Evolutionary conservation across 257 asterid genomes (phyloP).

Genomic region (Plantago elongata): DNA sequence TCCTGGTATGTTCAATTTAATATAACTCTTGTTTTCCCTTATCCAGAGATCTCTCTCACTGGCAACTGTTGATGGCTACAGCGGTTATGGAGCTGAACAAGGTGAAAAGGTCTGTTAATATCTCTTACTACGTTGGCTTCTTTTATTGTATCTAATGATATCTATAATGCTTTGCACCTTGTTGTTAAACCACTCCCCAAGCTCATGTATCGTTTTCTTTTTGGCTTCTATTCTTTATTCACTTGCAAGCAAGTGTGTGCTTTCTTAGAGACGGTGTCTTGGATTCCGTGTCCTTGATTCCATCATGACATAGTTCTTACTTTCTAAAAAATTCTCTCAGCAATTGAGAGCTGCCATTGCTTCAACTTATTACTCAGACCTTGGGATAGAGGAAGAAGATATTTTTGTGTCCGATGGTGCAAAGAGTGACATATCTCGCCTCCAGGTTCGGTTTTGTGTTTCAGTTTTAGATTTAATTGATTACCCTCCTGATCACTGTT

Average conservation of each 20-base stretch:
- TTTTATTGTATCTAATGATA: background rate
- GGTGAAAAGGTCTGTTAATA: conserved; percentile 46
- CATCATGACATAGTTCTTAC: background rate
- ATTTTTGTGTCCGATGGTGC: conserved; percentile 98
- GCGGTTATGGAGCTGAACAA: conserved; percentile 81
- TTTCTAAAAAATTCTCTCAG: conserved; percentile 36
- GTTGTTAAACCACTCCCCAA: background rate
- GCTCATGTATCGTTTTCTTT: background rate
- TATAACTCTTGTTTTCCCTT: conserved; percentile 11
- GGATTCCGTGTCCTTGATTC: conserved; percentile 1
- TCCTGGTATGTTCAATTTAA: conserved; percentile 11
- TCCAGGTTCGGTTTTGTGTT: conserved; percentile 52
- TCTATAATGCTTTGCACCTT: background rate
- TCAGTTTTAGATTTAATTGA: background rate
- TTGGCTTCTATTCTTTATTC: conserved; percentile 17
- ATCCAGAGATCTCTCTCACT: conserved; percentile 67
- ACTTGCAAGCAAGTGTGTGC: conserved; percentile 1
- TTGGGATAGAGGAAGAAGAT: conserved; percentile 84
- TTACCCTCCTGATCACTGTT: background rate
- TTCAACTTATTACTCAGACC: conserved; percentile 67
- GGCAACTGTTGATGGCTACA: conserved; percentile 81
- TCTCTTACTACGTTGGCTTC: conserved; percentile 5
- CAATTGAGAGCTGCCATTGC: conserved; percentile 87
- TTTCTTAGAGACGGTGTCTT: background rate
- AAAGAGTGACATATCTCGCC: conserved; percentile 64